A percentile compares a stretch with the other conserved stretches of the same genome.
These are phyloP conservation scores for Aspergillus jensenii DNA, from an alignment of 2,329 filamentous ascomycete genomes.

Conservation along the genomic window DNA sequence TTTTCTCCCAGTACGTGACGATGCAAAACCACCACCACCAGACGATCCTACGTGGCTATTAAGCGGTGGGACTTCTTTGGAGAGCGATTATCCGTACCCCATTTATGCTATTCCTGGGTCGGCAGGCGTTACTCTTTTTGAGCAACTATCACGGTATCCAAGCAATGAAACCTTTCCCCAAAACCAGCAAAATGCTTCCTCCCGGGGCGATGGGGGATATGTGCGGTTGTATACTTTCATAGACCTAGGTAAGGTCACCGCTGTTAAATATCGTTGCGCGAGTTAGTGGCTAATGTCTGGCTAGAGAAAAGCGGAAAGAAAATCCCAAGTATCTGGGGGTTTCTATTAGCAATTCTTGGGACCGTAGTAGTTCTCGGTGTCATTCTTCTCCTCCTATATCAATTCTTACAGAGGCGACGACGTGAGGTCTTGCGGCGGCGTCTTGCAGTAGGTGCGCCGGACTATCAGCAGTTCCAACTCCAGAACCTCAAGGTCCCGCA, in stretches of 20 bases:
- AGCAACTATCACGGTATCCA: conserved; percentile 72
- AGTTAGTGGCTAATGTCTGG: neutral
- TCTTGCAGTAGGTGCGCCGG: conserved; percentile 75
- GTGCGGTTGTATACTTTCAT: conserved; percentile 52
- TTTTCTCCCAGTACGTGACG: conserved; percentile 48
- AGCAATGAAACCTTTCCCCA: conserved; percentile 58
- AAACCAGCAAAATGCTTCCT: neutral
- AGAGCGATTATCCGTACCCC: conserved; percentile 67
- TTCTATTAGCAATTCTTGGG: conserved; percentile 75
- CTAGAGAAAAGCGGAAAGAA: conserved; percentile 25
- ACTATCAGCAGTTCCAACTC: conserved; percentile 82
- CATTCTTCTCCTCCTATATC: conserved; percentile 68
- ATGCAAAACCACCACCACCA: conserved; percentile 63
- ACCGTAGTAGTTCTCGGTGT: conserved; percentile 70
- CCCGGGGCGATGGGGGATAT: conserved; percentile 6
- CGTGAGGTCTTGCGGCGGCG: conserved; percentile 67
- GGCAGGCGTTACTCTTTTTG: conserved; percentile 67
- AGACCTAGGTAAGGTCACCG: conserved; percentile 39
- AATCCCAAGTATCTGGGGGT: conserved; percentile 78
- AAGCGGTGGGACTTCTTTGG: conserved; percentile 70
- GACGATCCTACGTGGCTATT: conserved; percentile 70
- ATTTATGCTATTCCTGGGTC: conserved; percentile 76
- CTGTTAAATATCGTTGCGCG: neutral
- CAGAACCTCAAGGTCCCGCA: conserved; percentile 76
- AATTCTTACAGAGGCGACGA: conserved; percentile 70